Evolutionary conservation across 257 asterid genomes (phyloP).

Genomic region (Rauvolfia tetraphylla): DNA sequence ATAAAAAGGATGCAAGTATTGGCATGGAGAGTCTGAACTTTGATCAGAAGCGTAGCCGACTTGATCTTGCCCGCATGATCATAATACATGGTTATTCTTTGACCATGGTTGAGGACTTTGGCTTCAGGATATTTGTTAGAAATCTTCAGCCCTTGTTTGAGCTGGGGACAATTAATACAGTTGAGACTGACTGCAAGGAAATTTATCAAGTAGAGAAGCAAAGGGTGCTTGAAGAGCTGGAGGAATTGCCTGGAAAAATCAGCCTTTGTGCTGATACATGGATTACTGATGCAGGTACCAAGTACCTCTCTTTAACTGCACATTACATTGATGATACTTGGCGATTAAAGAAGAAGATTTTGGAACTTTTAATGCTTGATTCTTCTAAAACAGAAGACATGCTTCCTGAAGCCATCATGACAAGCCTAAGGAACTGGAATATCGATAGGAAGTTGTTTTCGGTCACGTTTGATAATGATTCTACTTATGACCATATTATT

Average conservation of each 20-base stretch:
- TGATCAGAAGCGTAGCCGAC: slow-evolving; percentile 59
- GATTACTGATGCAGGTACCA: slow-evolving; percentile 48
- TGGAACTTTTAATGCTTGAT: slow-evolving; percentile 58
- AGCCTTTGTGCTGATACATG: slow-evolving; percentile 82
- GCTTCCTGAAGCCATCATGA: slow-evolving; percentile 62
- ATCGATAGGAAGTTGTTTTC: slow-evolving; percentile 82
- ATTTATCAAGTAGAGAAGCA: slow-evolving; percentile 70
- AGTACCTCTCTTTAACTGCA: slow-evolving; percentile 69
- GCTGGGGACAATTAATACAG: slow-evolving; percentile 46
- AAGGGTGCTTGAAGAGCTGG: slow-evolving; percentile 71
- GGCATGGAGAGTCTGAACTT: slow-evolving; percentile 40
- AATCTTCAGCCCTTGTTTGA: slow-evolving; percentile 91
- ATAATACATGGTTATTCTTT: slow-evolving; percentile 84
- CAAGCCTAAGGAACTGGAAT: slow-evolving; percentile 71
- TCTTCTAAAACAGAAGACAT: slow-evolving; percentile 67
- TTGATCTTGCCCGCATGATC: slow-evolving; percentile 91
- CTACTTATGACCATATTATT: slow-evolving; percentile 56
- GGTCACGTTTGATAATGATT: slow-evolving; percentile 57
- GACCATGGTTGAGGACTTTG: slow-evolving; percentile 81
- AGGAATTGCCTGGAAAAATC: slow-evolving; percentile 72
- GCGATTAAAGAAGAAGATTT: slow-evolving; percentile 67
- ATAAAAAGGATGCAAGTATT: slow-evolving; percentile 31
- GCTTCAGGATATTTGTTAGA: slow-evolving; percentile 71
- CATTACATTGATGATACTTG: slow-evolving; percentile 76
- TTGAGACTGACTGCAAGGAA: slow-evolving; percentile 75